Percentiles rank a stretch among this genome's conserved stretches.
Evolutionary conservation across 495 filamentous ascomycete species (phyloP).

Genomic region (Thozetella sp.): DNA sequence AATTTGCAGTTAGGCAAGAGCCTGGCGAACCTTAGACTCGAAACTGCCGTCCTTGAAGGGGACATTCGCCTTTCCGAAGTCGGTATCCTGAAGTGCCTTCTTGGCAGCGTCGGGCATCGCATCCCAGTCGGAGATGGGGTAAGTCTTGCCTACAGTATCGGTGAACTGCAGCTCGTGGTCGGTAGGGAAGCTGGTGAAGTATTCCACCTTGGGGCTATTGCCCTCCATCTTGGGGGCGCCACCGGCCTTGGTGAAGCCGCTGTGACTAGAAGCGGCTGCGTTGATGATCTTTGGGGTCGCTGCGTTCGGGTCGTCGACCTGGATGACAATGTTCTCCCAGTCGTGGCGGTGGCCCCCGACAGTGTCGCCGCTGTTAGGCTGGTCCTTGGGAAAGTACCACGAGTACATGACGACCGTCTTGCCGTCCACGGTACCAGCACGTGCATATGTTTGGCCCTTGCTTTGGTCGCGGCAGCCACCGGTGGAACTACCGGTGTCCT

Average conservation of each 20-base stretch:
- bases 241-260: background rate
- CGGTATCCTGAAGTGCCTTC: background rate
- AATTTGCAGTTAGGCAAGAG: background rate
- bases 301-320: conserved; percentile 1
- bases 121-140: conserved; percentile 2
- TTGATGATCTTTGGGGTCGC: background rate
- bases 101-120: conserved; percentile 2
- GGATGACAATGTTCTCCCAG: conserved; percentile 5
- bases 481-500: background rate
- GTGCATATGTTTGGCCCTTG: background rate
- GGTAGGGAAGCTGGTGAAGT: conserved; percentile 2
- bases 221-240: background rate
- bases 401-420: conserved; percentile 2
- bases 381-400: conserved; percentile 7
- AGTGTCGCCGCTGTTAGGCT: background rate
- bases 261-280: background rate
- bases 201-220: conserved; percentile 1
- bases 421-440: background rate
- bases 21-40: conserved; percentile 1
- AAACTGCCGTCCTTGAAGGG: conserved; percentile 5
- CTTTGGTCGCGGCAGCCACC: conserved; percentile 1
- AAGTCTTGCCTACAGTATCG: conserved; percentile 1
- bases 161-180: conserved; percentile 6
- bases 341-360: conserved; percentile 2
- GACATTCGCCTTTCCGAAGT: background rate